These are phyloP conservation scores for Melanogaster broomeanus DNA, from an alignment of 768 basidiomycete genomes.

Conservation along the genomic window DNA sequence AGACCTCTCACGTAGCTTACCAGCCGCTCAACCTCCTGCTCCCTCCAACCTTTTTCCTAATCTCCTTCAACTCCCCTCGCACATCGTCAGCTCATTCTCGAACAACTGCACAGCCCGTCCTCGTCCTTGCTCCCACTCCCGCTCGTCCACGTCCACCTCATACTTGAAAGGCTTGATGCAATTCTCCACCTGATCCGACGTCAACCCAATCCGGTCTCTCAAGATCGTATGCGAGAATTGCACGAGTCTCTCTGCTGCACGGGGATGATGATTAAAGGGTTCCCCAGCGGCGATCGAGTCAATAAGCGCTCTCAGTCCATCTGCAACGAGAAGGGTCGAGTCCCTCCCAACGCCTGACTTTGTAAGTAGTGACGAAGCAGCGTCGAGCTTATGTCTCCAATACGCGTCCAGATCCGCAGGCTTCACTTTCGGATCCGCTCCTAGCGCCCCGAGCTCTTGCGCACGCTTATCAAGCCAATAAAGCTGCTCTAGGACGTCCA, in stretches of 20 bases:
- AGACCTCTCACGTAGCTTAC: constrained; percentile 79
- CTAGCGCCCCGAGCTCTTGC: constrained; percentile 71
- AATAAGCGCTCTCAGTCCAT: constrained; percentile 86
- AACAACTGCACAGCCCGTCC: constrained; percentile 75
- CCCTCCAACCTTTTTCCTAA: constrained; percentile 87
- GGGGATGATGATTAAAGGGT: constrained; percentile 90
- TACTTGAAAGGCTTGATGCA: constrained; percentile 99
- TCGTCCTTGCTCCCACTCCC: constrained; percentile 91
- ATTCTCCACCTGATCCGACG: constrained; percentile 99
- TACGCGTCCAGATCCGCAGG: constrained; percentile 82
- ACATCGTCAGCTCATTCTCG: constrained; percentile 81
- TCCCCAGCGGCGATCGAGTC: constrained; percentile 87
- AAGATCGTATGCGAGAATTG: constrained; percentile 93
- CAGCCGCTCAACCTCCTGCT: constrained; percentile 72
- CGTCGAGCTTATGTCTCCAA: constrained; percentile 97
- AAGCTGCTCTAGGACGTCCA: constrained; percentile 95
- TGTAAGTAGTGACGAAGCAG: constrained; percentile 88
- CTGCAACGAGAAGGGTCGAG: constrained; percentile 91
- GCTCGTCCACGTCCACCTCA: constrained; percentile 90
- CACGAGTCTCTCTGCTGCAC: constrained; percentile 84
- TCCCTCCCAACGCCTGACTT: constrained; percentile 96
- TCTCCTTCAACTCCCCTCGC: constrained; percentile 86
- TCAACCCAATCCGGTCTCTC: constrained; percentile 88
- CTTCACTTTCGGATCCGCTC: constrained; percentile 66
- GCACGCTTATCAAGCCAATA: constrained; percentile 95